Base-by-base conservation (phyloP, 2,329 filamentous ascomycete species). In the Capronia coronata region DNA sequence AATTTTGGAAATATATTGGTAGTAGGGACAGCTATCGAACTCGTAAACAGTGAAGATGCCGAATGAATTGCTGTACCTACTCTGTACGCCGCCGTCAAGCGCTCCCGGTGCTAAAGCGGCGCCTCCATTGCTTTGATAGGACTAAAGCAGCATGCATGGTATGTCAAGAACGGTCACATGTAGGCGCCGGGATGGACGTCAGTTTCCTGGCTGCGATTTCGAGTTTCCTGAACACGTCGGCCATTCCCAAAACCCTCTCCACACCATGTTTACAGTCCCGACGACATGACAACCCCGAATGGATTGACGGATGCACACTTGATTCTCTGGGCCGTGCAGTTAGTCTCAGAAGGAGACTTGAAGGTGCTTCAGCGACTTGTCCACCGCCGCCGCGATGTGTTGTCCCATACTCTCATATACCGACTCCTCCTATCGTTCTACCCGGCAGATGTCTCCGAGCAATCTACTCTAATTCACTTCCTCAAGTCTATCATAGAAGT, bases 371-470 rank as follows among this genome's bases (percentile, higher is more conserved):
- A 74, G 53, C 66, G 69, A 54, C 65, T 83, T 55, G 73, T 74
- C 52, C 67, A 73, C 37, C 65, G 68, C 42, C 73, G 73, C 44
- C 69, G 69, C 41, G 64, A 73, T 57, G 69, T 64, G 51, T 65
- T 71, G 49, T 69, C 82, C 42, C 66, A 71, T 23, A 75, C 76
- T 52, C 70, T 79, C 13, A 63, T 79, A 46, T 70, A 83, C 52
- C 75, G 76, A 52, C 77, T 84, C 43, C 65, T 83, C 46, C 67
- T 83, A 54, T 79, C 77, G 48, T 82, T 76, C 59, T 70, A 83
- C n/a, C 79, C 80, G 16, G 78, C 81, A 61, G 76, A 72, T 55
- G 73, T 77, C 18, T 77, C 79, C 2, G 64, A 67, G 3, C 63
- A 65, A 23, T 32, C 43, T 1, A 9, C 34, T 11, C 43, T 54